Base-by-base conservation (phyloP, 768 basidiomycete genomes). In the Termitomyces sp. region DNA sequence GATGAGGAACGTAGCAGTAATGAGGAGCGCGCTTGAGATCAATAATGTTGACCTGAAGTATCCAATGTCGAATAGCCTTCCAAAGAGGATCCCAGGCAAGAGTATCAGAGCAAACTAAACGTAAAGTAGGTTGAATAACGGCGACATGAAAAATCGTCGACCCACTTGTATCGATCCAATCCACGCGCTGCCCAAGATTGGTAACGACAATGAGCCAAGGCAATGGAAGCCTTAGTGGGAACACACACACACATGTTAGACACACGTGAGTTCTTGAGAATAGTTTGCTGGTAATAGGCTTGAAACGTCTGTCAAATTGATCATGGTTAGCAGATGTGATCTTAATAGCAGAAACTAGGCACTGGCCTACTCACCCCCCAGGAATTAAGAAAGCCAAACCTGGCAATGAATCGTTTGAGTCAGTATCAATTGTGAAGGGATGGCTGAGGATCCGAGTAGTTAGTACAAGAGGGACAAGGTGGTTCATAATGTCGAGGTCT, bases 11-110 rank as follows among this genome's bases (percentile, higher is more conserved):
- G 86, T 87, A 38, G 82, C 78, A 0, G 73, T 63, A 4, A 92
- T 73, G 7, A 90, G 70, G 16, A 84, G 48, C 13, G 74, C 74
- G 57, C 84, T 85, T 0, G 82, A 80, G 2, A 74, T 40, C 12
- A 82, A 64, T 36, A 82, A 78, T 4, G 86, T 80, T 2, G 79
- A 67, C 35, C 76, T 83, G 71, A 87, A 84, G 64, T 85, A 83
- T 55, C 91, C 91, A 44, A 89, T 69, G 70, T 92, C 91, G 71
- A 92, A 91, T 16, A 91, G 46, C 0, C 83, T 68, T 0, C 91
- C 28, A 28, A 28, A 28, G 28, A 28, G 28, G 28, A 28, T 72
- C 11, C 83, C 87, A 4, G 87, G 86, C 3, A 88, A 69, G 70
- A 87, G 88, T 7, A 84, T 72, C 0, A 89, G 78, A 13, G 87